phyloP scores from a whole-genome alignment of 2,329 filamentous ascomycete species.

The Torrubiella hemipterigena region DNA sequence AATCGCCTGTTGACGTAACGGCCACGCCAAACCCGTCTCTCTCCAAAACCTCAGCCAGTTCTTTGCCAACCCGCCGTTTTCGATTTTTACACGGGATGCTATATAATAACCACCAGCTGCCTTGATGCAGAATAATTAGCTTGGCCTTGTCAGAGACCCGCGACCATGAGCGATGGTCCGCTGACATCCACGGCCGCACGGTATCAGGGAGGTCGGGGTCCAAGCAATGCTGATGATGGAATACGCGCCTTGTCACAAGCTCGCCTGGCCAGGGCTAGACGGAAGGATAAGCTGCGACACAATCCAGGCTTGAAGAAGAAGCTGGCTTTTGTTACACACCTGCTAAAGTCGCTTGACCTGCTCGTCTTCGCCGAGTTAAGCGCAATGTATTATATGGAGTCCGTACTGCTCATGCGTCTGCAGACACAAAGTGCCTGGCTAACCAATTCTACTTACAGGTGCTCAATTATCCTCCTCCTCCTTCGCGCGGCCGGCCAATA shows the following conservation, averaged over 20 bases:
- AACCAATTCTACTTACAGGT: conserved; percentile 28
- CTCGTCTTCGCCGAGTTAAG: conserved; percentile 54
- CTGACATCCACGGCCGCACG: too few species aligned
- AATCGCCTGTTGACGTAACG: too few species aligned
- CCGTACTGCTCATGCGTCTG: conserved; percentile 14
- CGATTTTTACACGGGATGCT: too few species aligned
- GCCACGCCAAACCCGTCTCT: too few species aligned
- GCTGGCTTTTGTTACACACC: conserved; percentile 46
- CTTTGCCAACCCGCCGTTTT: too few species aligned
- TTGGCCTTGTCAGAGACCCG: too few species aligned
- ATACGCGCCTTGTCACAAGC: not conserved
- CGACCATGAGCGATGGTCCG: too few species aligned
- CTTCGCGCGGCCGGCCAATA: conserved; percentile 48
- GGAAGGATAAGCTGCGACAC: conserved; percentile 22
- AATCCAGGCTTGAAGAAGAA: conserved; percentile 40
- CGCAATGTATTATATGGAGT: conserved; percentile 61
- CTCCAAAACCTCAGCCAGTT: too few species aligned
- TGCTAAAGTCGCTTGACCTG: conserved; percentile 50
- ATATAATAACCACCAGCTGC: too few species aligned
- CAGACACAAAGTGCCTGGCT: conserved; percentile 2
- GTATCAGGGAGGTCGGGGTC: too few species aligned
- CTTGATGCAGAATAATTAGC: too few species aligned
- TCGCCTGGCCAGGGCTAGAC: conserved; percentile 12
- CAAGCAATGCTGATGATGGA: too few species aligned
- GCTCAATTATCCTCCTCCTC: conserved; percentile 51